A percentile compares a stretch with the other conserved stretches of the same genome.
Evolutionary conservation across 2,329 filamentous ascomycete genomes (phyloP).

Genomic region (Trichoderma koningii): DNA sequence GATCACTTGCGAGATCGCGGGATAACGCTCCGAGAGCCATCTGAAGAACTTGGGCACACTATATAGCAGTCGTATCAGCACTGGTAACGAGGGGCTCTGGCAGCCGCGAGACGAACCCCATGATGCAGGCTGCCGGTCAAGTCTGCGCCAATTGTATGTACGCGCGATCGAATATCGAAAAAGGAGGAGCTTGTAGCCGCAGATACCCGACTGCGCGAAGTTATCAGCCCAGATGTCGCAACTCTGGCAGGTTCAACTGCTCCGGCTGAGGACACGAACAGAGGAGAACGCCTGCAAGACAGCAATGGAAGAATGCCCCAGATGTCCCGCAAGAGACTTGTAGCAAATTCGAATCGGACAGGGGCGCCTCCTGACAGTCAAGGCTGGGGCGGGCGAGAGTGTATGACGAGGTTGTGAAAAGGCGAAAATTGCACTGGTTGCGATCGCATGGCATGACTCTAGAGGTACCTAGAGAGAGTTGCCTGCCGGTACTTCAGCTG

Average conservation of each 20-base stretch:
- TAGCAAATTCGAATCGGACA: not conserved
- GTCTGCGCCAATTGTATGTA: constrained; percentile 1
- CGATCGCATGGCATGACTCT: constrained; percentile 4
- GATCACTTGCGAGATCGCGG: constrained; percentile 96
- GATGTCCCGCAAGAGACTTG: constrained; percentile 3
- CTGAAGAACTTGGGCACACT: constrained; percentile 89
- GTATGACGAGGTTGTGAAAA: not conserved
- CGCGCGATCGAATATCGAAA: constrained; percentile 6
- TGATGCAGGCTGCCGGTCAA: constrained; percentile 28
- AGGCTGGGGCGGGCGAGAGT: constrained; percentile 1
- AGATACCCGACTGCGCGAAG: constrained; percentile 1
- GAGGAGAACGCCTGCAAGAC: constrained; percentile 16
- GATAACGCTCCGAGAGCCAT: constrained; percentile 99
- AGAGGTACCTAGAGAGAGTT: constrained; percentile 3
- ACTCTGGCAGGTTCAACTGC: constrained; percentile 13
- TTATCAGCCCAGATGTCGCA: not conserved
- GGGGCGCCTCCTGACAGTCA: constrained; percentile 1
- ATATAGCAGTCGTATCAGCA: constrained; percentile 27
- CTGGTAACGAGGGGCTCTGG: constrained; percentile 16
- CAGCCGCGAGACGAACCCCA: constrained; percentile 36
- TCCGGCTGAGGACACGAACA: not conserved
- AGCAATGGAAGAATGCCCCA: constrained; percentile 9
- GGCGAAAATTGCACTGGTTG: constrained; percentile 5
- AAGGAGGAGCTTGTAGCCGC: not conserved
- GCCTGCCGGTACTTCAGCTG: not conserved